Conservation (phyloP, 2,329 filamentous ascomycete genomes). For the Phoma herbarum region DNA sequence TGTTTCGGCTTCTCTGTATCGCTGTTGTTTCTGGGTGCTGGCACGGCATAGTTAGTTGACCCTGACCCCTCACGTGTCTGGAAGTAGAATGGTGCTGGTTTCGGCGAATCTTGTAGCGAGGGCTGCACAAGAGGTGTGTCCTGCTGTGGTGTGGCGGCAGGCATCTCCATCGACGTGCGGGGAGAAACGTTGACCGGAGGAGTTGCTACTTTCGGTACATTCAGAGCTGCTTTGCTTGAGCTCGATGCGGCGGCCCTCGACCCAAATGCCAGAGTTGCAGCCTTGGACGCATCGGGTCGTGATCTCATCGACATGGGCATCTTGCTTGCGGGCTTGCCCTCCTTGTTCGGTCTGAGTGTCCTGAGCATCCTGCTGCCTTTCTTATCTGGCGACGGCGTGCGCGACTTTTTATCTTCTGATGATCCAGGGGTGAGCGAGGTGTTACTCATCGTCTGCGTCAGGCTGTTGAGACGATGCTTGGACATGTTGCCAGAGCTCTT, state of each 20-base stretch:
- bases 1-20: constrained; percentile 27
- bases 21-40: constrained; percentile 22
- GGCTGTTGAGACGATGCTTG: constrained; percentile 29
- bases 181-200: constrained; percentile 30
- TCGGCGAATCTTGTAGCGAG: constrained; percentile 23
- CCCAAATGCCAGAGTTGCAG: constrained; percentile 70
- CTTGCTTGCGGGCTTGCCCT: constrained; percentile 57
- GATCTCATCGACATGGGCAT: constrained; percentile 57
- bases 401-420: constrained; percentile 56
- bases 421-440: constrained; percentile 47
- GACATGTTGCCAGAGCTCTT: constrained; percentile 54
- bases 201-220: constrained; percentile 27
- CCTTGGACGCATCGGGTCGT: constrained; percentile 66
- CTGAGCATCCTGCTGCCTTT: constrained; percentile 65
- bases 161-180: constrained; percentile 44
- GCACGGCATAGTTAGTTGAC: constrained; percentile 28
- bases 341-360: constrained; percentile 60
- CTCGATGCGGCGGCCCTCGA: constrained; percentile 38
- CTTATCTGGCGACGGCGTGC: constrained; percentile 70
- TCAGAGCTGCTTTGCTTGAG: constrained; percentile 29
- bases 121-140: constrained; percentile 32
- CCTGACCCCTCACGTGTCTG: constrained; percentile 31
- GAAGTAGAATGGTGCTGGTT: constrained; percentile 36
- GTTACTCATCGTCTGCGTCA: constrained; percentile 34
- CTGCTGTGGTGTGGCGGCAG: constrained; percentile 16